These are phyloP conservation scores for Prunella vulgaris DNA, from an alignment of 257 asterid species.

Conservation along the genomic window DNA sequence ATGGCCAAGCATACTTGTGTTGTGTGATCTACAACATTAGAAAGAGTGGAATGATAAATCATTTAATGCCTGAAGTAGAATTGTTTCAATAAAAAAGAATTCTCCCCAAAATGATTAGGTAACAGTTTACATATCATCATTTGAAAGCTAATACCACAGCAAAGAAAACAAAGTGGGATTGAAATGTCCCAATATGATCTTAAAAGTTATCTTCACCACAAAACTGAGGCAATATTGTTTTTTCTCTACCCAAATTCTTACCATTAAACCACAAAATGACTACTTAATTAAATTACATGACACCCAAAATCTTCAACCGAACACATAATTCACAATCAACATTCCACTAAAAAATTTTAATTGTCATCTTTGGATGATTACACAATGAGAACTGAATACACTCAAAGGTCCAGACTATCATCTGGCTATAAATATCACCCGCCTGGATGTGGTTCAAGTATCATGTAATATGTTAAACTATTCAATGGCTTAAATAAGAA, in stretches of 20 bases:
- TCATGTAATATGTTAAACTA: not conserved
- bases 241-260: not conserved
- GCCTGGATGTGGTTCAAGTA: not conserved
- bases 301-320: not conserved
- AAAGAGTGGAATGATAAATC: constrained; percentile 21
- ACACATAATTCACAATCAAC: not conserved
- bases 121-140: constrained; percentile 12
- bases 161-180: not conserved
- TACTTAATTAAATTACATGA: not conserved
- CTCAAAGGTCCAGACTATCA: not conserved
- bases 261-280: not conserved
- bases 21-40: constrained; percentile 66
- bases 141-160: constrained; percentile 3
- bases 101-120: not conserved
- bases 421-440: not conserved
- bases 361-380: not conserved
- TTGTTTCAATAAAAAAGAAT: not conserved
- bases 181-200: not conserved
- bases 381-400: not conserved
- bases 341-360: not conserved
- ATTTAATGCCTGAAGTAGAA: not conserved
- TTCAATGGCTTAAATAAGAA: constrained; percentile 21
- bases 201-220: not conserved
- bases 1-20: constrained; percentile 97
- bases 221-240: not conserved